Percentiles rank a stretch among this genome's conserved stretches.
Evolutionary conservation across 495 filamentous ascomycete genomes (phyloP).

Genomic region (Penicillium salamii): DNA sequence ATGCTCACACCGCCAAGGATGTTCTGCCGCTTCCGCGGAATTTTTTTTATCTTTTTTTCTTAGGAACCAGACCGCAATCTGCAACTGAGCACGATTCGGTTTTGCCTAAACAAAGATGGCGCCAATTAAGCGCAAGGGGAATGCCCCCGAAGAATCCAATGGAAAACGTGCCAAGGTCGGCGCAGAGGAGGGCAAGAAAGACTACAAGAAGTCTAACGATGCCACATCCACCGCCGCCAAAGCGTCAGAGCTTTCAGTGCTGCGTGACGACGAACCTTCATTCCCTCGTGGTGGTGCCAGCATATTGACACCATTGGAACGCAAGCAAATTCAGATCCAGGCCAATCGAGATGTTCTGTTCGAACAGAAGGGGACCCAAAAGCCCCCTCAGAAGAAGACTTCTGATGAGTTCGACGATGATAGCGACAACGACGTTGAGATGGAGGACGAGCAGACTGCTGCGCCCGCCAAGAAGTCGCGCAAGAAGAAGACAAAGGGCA

Average conservation of each 20-base stretch:
- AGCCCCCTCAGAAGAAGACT: slow-evolving; percentile 37
- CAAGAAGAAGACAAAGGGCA: slow-evolving; percentile 48
- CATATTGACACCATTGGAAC: slow-evolving; percentile 86
- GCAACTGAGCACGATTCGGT: slow-evolving; percentile 29
- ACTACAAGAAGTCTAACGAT: slow-evolving; percentile 30
- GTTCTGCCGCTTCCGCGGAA: slow-evolving; percentile 29
- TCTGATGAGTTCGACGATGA: slow-evolving; percentile 46
- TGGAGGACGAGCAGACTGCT: slow-evolving; percentile 43
- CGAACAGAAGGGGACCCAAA: slow-evolving; percentile 67
- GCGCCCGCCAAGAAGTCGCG: slow-evolving; percentile 50
- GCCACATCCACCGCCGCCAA: slow-evolving; percentile 31
- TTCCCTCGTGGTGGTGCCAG: slow-evolving; percentile 94
- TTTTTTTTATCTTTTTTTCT: slow-evolving; percentile 40
- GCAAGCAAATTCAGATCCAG: slow-evolving; percentile 94
- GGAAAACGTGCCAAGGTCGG: slow-evolving; percentile 48
- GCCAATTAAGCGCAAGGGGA: slow-evolving; percentile 52
- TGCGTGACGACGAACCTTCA: slow-evolving; percentile 76
- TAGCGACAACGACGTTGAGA: slow-evolving; percentile 35
- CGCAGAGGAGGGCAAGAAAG: slow-evolving; percentile 36
- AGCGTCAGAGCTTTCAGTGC: slow-evolving; percentile 44
- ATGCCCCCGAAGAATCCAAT: slow-evolving; percentile 35
- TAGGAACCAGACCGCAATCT: slow-evolving; percentile 24
- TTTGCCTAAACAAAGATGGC: slow-evolving; percentile 42
- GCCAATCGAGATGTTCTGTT: slow-evolving; percentile 91
- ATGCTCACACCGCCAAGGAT: slow-evolving; percentile 11